Evolutionary conservation across 2,329 filamentous ascomycete species (phyloP), one percentile per base, ranked within the genome.

Genomic region (Fusarium citri): DNA sequence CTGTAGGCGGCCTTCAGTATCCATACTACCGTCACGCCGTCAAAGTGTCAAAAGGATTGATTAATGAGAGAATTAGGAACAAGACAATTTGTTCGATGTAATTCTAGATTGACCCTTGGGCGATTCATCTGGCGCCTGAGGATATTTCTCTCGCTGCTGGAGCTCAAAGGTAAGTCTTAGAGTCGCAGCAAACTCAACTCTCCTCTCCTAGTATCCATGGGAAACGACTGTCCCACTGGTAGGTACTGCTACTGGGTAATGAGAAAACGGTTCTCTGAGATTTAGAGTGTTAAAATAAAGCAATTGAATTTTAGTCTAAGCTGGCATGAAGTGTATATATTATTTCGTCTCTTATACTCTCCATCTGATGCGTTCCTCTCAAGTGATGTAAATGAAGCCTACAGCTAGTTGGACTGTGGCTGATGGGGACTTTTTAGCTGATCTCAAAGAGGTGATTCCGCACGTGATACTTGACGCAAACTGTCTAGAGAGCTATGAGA

Each of bases 381-480:
- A 18, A n/a, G 18, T 37, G 34, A 37, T 37, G 34, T 18, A n/a
- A n/a, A 37, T 20, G n/a, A n/a, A 51, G 34, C 31, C 22, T 22
- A 22, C 16, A 25, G 20, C 22, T 23, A 12, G 26, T 62, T 26
- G 22, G 26, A 20, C 37, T 28, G 47, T 58, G 55, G 46, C 47
- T 31, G 42, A 53, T 28, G n/a, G 37, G 18, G 18, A 12, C 11
- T n/a, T 40, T 23, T 20, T 43, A 23, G 6, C 20, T 43, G 41
- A 23, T 50, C 47, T 62, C 64, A 30, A 68, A 58, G 45, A 25
- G 50, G 64, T 26, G 48, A 68, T 58, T 22, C 15, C 16, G 31
- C 65, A 55, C 63, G 53, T 67, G 65, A 42, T 53, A 12, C 18
- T 25, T 40, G 26, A 53, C n/a, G 18, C 18, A 6, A 51, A 31